Evolutionary conservation across 164 flowering plant genomes (phyloP).

Genomic region (Tetracentron sinense): DNA sequence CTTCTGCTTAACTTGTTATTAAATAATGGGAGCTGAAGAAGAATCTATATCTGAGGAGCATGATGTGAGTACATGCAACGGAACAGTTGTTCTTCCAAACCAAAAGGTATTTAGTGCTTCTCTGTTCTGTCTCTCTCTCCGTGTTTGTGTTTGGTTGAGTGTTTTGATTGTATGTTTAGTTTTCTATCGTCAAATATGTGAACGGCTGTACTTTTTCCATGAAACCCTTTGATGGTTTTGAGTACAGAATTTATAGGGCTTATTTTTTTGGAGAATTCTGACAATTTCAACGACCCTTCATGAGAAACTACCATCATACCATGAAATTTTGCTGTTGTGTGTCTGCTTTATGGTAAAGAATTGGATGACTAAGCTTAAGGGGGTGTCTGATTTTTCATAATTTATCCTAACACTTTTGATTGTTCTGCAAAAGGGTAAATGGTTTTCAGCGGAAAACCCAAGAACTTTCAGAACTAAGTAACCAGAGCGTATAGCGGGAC

Average conservation of each 20-base stretch:
- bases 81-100: slow-evolving; percentile 12
- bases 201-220: not conserved
- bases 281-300: not conserved
- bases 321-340: not conserved
- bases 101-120: slow-evolving; percentile 21
- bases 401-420: not conserved
- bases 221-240: not conserved
- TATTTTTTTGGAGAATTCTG: not conserved
- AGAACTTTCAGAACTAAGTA: too few species aligned
- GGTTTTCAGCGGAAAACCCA: not conserved
- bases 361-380: slow-evolving; percentile 1
- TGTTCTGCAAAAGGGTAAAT: not conserved
- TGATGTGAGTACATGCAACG: slow-evolving; percentile 5
- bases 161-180: not conserved
- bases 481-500: too few species aligned
- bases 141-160: not conserved
- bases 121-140: not conserved
- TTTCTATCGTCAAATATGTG: slow-evolving; percentile 1
- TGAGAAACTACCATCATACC: too few species aligned
- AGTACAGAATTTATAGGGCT: not conserved
- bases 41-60: slow-evolving; percentile 3
- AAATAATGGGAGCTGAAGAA: slow-evolving; percentile 26
- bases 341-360: not conserved
- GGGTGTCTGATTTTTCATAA: not conserved
- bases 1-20: not conserved